These are phyloP conservation scores for Penicillium sp. DNA, from an alignment of 2,329 filamentous ascomycete species.

Conservation along the genomic window DNA sequence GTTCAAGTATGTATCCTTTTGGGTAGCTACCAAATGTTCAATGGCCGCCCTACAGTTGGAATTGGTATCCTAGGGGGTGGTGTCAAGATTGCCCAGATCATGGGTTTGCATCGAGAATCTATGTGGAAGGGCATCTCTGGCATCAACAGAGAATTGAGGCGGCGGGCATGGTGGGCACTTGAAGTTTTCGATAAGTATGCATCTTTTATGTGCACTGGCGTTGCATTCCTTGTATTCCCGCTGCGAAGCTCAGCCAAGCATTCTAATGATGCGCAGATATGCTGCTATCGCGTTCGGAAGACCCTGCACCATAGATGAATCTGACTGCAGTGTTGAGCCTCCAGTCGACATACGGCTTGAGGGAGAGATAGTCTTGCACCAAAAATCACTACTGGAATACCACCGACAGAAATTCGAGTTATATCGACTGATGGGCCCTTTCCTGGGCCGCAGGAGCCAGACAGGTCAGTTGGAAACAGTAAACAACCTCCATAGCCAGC, in stretches of 20 bases:
- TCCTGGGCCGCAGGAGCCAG: background rate
- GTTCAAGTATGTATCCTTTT: constrained; percentile 14
- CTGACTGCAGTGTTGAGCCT: background rate
- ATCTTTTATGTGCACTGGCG: too few relatives aligned
- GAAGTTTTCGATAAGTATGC: background rate
- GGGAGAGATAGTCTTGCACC: background rate
- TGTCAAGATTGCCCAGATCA: constrained; percentile 13
- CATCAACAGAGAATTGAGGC: background rate
- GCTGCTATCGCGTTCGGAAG: background rate
- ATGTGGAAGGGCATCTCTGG: background rate
- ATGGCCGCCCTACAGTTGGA: constrained; percentile 12
- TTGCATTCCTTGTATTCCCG: too few relatives aligned
- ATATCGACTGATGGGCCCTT: background rate
- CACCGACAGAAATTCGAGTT: background rate
- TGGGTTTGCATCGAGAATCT: constrained; percentile 2
- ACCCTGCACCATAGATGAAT: background rate
- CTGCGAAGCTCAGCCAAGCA: too few relatives aligned
- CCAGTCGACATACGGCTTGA: background rate
- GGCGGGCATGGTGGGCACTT: background rate
- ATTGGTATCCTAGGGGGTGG: constrained; percentile 10
- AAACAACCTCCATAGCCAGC: background rate
- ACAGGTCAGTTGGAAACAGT: background rate
- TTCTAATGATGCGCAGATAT: background rate
- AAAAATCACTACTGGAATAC: background rate
- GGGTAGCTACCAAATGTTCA: constrained; percentile 16